Base-by-base conservation (phyloP, 768 basidiomycete genomes). In the Pisolithus sp. region DNA sequence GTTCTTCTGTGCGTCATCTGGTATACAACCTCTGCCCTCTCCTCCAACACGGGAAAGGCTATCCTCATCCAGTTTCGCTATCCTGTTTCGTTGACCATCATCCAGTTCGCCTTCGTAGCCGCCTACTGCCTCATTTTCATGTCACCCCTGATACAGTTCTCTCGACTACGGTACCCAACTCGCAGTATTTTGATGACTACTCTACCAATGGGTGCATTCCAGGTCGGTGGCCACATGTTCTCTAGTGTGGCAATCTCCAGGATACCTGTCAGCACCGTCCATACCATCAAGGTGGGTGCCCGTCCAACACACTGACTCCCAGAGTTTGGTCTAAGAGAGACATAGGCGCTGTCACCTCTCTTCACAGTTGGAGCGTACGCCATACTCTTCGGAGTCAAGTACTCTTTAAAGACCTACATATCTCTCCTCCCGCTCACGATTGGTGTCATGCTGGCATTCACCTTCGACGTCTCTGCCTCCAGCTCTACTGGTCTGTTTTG, bases 351-450 rank as follows among this genome's bases (percentile, higher is more conserved):
- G 40, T 97, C 96, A 0, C 96, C 96, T 0, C 76, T 98, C 24
- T 97, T 98, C 74, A 99, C 96, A 2, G 96, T 99, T 23, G 84
- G 88, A 7, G 93, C 95, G 0, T 99, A 99, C 65, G 93, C 93
- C 5, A 71, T 94, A 46, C 74, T 98, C 23, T 99, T 98, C 62
- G 81, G 89, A 44, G 96, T 98, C 40, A 89, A 86, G 65, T 99
- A 99, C 71, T 91, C 93, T 20, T 73, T 80, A 44, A 85, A 83
- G 63, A 99, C 94, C 1, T 99, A 98, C 68, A 56, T 93, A 18
- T 95, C 93, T 4, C 81, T 99, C 24, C 75, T 97, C n/a, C 96
- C 96, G 8, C 77, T 99, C 58, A 98, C 91, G 1, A 53, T 95
- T 46, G 96, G 96, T 34, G 96, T 99, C 66, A 98, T 98, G 93